These are phyloP conservation scores for Neurospora sp. DNA, from an alignment of 495 filamentous ascomycete species.

Conservation along the genomic window DNA sequence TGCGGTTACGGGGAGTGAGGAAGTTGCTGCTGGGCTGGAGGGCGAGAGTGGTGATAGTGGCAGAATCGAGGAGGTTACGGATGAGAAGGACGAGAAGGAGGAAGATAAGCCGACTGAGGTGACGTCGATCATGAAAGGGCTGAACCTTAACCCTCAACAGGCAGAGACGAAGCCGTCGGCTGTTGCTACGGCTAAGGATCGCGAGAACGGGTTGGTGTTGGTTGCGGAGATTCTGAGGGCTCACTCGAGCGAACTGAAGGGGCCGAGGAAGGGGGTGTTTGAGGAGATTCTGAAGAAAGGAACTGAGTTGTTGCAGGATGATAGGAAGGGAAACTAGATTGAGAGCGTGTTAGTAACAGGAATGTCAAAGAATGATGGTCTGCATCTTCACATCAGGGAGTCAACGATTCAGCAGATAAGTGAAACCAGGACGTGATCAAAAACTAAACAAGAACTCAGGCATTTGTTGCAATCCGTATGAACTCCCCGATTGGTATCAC, in stretches of 20 bases:
- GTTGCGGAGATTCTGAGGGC: slow-evolving; percentile 47
- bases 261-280: slow-evolving; percentile 21
- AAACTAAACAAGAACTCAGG: not conserved
- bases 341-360: not conserved
- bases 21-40: not conserved
- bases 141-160: slow-evolving; percentile 28
- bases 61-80: not conserved
- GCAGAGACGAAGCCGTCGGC: slow-evolving; percentile 18
- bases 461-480: slow-evolving; percentile 5
- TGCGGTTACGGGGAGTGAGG: not conserved
- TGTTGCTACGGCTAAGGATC: slow-evolving; percentile 37
- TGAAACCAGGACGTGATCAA: not conserved
- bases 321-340: slow-evolving; percentile 8
- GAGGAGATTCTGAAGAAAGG: slow-evolving; percentile 27
- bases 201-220: slow-evolving; percentile 56
- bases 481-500: slow-evolving; percentile 7
- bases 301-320: slow-evolving; percentile 20
- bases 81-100: slow-evolving; percentile 18
- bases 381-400: not conserved
- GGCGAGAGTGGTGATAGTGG: not conserved
- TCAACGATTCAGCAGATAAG: not conserved
- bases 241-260: slow-evolving; percentile 29
- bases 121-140: slow-evolving; percentile 3
- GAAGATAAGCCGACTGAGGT: not conserved
- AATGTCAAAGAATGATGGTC: not conserved